A percentile compares a stretch with the other conserved stretches of the same genome.
phyloP scores from a whole-genome alignment of 2,329 filamentous ascomycete genomes.

The Plenodomus tracheiphilus region DNA sequence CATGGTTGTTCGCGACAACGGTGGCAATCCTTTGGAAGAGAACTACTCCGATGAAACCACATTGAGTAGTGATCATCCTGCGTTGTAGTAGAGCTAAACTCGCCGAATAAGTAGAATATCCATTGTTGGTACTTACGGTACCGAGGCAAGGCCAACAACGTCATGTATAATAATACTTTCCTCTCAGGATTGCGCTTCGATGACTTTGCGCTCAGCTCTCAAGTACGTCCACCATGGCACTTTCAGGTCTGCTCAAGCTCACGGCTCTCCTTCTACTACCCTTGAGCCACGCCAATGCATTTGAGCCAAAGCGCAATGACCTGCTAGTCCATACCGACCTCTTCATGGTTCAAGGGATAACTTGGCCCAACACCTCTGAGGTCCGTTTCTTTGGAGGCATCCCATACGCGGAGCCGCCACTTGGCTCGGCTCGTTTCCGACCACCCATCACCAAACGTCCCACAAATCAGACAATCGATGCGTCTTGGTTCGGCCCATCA shows the following conservation, averaged over 20 bases:
- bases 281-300: constrained; percentile 3
- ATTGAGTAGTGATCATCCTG: too few species aligned
- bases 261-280: constrained; percentile 5
- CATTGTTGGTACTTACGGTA: too few species aligned
- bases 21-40: too few species aligned
- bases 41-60: too few species aligned
- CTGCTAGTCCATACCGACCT: constrained; percentile 20
- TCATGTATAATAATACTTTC: too few species aligned
- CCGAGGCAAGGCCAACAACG: too few species aligned
- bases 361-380: constrained; percentile 21
- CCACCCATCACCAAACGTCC: constrained; percentile 20
- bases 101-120: too few species aligned
- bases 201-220: too few species aligned
- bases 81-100: too few species aligned
- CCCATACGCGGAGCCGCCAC: constrained; percentile 23
- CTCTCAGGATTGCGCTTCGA: too few species aligned
- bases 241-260: constrained; percentile 3
- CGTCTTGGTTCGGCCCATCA: constrained; percentile 23
- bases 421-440: constrained; percentile 16
- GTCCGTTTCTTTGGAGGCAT: constrained; percentile 25
- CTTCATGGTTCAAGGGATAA: constrained; percentile 19
- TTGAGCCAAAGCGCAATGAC: constrained; percentile 1
- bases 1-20: too few species aligned
- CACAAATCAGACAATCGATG: constrained; percentile 15
- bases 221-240: neutral